Evolutionary conservation across 768 basidiomycete genomes (phyloP), one percentile per base, ranked within the genome.

Genomic region (Ramaria sp.): DNA sequence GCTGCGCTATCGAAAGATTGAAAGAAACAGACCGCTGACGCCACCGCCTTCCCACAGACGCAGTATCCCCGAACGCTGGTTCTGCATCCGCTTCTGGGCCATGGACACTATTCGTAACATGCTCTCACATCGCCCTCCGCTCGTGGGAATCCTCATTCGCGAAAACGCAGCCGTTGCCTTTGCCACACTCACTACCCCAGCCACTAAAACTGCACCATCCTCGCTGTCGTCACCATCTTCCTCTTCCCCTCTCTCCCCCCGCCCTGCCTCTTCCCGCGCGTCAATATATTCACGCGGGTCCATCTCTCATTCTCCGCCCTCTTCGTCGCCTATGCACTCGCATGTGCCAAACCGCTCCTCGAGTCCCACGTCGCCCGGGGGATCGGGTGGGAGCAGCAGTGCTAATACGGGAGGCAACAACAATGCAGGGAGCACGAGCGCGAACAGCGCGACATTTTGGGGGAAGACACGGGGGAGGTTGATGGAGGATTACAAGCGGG

Each of bases 11-110:
- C n/a, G n/a, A n/a, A n/a, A n/a, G n/a, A n/a, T n/a, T n/a, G n/a
- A n/a, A n/a, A n/a, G n/a, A n/a, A n/a, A n/a, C n/a, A n/a, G n/a
- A 34, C 32, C 32, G 8, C 8, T 34, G 39, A 18, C 18, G 5
- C 18, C 13, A n/a, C 16, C 22, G 25, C 10, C 49, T 10, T 32
- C 13, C 8, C n/a, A 1, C 38, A 52, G 51, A 27, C 51, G 51
- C 34, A 22, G 15, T 9, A 52, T 52, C n/a, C 51, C 51, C 13
- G 37, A 22, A 27, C 51, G 51, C 15, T 52, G 51, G 51, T 42
- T 52, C 51, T 37, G 51, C 38, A 52, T 52, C 24, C 51, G 51
- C 25, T 52, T 52, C 28, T 52, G 51, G 51, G 51, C 51, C 4
- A 52, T 52, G 51, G 51, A 52, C 22, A 43, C 51, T 15, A 43